phyloP scores from a whole-genome alignment of 306 rosid genomes.

The Begonia loranthoides region DNA sequence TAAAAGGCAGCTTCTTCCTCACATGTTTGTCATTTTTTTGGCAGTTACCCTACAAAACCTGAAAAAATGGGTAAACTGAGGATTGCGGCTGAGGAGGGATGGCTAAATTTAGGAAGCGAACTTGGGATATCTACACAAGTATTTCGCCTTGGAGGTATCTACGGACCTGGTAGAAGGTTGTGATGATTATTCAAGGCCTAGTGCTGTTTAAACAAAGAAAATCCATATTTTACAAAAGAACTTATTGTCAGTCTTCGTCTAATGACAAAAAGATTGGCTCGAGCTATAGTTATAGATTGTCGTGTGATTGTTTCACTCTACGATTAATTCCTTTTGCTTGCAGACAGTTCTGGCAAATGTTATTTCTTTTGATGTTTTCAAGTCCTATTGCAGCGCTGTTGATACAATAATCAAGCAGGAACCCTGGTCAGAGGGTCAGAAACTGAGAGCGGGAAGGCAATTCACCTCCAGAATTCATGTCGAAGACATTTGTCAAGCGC shows the following conservation, averaged over 20 bases:
- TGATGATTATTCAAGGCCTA: slow-evolving; percentile 2
- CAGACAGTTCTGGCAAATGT: background rate
- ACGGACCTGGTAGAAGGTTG: slow-evolving; percentile 96
- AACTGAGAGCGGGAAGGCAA: slow-evolving; percentile 34
- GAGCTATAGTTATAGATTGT: too few relatives aligned
- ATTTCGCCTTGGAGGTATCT: slow-evolving; percentile 89
- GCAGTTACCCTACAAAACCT: slow-evolving; percentile 55
- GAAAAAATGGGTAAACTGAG: slow-evolving; percentile 43
- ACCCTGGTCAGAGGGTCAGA: slow-evolving; percentile 45
- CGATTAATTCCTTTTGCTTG: too few relatives aligned
- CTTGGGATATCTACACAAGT: slow-evolving; percentile 37
- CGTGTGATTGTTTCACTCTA: too few relatives aligned
- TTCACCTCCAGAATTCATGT: slow-evolving; percentile 78
- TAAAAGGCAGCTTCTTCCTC: slow-evolving; percentile 6
- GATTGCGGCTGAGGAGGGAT: slow-evolving; percentile 65
- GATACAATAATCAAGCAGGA: slow-evolving; percentile 59
- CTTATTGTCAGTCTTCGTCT: too few relatives aligned
- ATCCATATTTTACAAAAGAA: too few relatives aligned
- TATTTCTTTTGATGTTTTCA: background rate
- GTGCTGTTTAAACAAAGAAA: too few relatives aligned
- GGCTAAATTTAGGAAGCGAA: slow-evolving; percentile 43
- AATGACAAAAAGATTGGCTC: too few relatives aligned
- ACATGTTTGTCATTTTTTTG: slow-evolving; percentile 12
- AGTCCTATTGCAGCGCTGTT: slow-evolving; percentile 35
- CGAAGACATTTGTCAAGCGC: slow-evolving; percentile 72